A percentile compares a stretch with the other conserved stretches of the same genome.
Evolutionary conservation across 768 basidiomycete genomes (phyloP).

Genomic region (Pleurotus citrinopileatus): DNA sequence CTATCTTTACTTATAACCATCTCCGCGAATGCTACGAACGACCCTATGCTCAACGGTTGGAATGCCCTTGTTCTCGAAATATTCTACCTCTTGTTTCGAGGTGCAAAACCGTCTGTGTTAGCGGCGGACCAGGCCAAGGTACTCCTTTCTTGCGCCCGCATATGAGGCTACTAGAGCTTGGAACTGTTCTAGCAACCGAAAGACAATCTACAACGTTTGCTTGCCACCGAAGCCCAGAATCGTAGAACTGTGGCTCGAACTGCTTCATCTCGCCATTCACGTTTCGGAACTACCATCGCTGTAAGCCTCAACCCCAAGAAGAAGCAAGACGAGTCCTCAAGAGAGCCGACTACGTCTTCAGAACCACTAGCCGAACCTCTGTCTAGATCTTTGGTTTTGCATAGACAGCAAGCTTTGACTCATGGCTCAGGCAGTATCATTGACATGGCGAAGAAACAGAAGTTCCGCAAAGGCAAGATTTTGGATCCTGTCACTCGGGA

Average conservation of each 20-base stretch:
- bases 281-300: slow-evolving; percentile 94
- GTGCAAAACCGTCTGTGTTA: slow-evolving; percentile 61
- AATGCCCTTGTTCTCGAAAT: slow-evolving; percentile 94
- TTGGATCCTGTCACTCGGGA: slow-evolving; percentile 67
- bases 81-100: slow-evolving; percentile 85
- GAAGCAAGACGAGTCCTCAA: slow-evolving; percentile 16
- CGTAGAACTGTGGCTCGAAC: slow-evolving; percentile 54
- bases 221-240: slow-evolving; percentile 71
- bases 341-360: slow-evolving; percentile 19
- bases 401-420: slow-evolving; percentile 80
- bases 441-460: slow-evolving; percentile 66
- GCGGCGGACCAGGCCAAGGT: slow-evolving; percentile 67
- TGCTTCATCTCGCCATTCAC: slow-evolving; percentile 79
- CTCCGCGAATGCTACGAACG: slow-evolving; percentile 71
- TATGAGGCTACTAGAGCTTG: slow-evolving; percentile 10
- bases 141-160: slow-evolving; percentile 13
- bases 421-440: slow-evolving; percentile 65
- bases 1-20: slow-evolving; percentile 82
- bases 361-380: slow-evolving; percentile 20
- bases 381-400: slow-evolving; percentile 68
- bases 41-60: slow-evolving; percentile 79
- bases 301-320: slow-evolving; percentile 68
- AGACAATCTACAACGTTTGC: slow-evolving; percentile 67
- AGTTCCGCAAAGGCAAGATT: slow-evolving; percentile 54
- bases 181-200: slow-evolving; percentile 53